Base-by-base conservation (phyloP, 1,284 basidiomycete genomes). In the Austroboletus novae-zelandiae region DNA sequence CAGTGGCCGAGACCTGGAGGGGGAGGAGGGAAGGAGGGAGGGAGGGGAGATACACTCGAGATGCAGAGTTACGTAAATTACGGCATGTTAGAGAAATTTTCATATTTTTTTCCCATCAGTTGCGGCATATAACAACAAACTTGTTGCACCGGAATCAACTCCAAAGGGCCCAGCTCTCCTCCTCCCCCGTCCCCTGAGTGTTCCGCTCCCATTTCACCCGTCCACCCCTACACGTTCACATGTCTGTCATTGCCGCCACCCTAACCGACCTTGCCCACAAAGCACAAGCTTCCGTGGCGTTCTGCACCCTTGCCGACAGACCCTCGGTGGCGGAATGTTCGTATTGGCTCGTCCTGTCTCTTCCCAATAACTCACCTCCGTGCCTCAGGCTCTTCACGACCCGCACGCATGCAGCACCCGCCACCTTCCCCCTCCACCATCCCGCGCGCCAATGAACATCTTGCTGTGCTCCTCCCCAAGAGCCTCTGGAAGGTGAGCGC, bases 391-490 rank as follows among this genome's bases (percentile, higher is more conserved):
- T 61, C 57, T 0, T 66, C 54, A 45, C 66, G 61, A 51, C 54
- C 51, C 44, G 41, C 51, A 40, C 57, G 48, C 42, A 35, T 56
- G 5, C 56, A 56, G 32, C 53, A 49, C 46, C 50, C 48, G 52
- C 55, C 53, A 48, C 54, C 47, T 20, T 49, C 48, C n/a, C 59
- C 53, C 1, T 39, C 57, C 2, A 56, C 52, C 52, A 50, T 48
- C 48, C 54, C 54, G 8, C 74, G 74, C 23, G 60, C 71, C 42
- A 86, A 87, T 66, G 83, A 89, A 66, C 84, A 90, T 59, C 77
- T 90, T n/a, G 88, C 87, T 34, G 83, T 89, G 27, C 73, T 88
- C 15, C 77, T 90, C 45, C 78, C 80, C 30, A 82, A 74, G 64
- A 70, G 72, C 39, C 76, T 86, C 35, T 89, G 88, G 87, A 89